Base-by-base conservation (phyloP, 2,329 filamentous ascomycete genomes). In the Fusarium begoniae region DNA sequence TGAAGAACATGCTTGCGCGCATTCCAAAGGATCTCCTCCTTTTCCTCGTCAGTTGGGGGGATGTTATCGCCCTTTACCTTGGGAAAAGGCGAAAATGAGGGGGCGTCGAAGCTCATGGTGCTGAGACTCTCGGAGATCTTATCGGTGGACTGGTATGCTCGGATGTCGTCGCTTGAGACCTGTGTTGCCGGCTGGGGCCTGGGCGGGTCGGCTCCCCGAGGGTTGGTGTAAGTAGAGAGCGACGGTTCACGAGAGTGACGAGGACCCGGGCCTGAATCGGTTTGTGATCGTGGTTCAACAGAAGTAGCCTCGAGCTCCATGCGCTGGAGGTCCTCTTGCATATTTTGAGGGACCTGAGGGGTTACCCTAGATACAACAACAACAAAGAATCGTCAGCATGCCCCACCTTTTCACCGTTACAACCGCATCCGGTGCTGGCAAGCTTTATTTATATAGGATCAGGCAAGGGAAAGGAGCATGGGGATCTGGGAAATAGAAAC, bases 281-380 rank as follows among this genome's bases (percentile, higher is more conserved):
- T 75, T 76, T 78, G 73, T 70, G 76, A 76, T 81, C 81, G 80
- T 78, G 78, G 78, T 64, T 80, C 79, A 70, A 78, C 83, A 79
- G 83, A 84, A 83, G 86, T 88, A 70, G 93, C 92, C 86, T 95
- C 92, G 69, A 95, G 88, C 87, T 98, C 95, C 85, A 99, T 90
- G 82, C 95, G 92, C 79, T 96, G 93, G 75, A 99, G 90, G 84
- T 94, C 96, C 80, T 97, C 92, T 85, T 98, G 95, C 90, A 99
- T 98, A 84, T 98, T 96, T 84, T 96, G 93, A 77, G 96, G 94
- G 75, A 98, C 95, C 87, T 98, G 95, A 82, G 94, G 94, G 91
- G 96, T 98, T 80, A 97, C 91, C 86, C 94, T 97, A 83, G 76
- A 81, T 73, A 80, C 78, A 78, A 74, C 60, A 67, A 77, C 72